Evolutionary conservation across 2,329 filamentous ascomycete genomes (phyloP), one percentile per base, ranked within the genome.

Genomic region (Lithohypha guttulata): DNA sequence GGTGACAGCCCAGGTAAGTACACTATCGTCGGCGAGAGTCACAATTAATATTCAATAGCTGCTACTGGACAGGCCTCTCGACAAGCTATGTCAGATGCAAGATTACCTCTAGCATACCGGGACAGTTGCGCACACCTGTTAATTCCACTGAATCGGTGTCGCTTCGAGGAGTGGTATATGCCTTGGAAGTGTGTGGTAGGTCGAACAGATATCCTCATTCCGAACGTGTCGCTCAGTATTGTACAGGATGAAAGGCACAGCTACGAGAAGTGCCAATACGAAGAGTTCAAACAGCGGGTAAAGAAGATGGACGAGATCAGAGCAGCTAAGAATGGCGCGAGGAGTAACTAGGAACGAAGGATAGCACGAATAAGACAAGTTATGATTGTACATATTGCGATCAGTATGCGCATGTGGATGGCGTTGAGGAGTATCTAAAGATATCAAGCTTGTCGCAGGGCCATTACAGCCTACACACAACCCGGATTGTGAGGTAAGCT

Each of bases 221-320:
- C n/a, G n/a, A n/a, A n/a, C n/a, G n/a, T n/a, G n/a, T n/a, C n/a
- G n/a, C n/a, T n/a, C n/a, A n/a, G n/a, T n/a, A n/a, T n/a, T n/a
- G n/a, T n/a, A 43, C 59, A 96, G 91, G 79, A 86, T 62, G 91
- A 98, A 72, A 75, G 91, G 70, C 91, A 98, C 68, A 81, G 79
- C 58, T 98, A 98, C 72, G 91, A 98, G 63, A 96, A 96, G 65
- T 98, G 91, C 76, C 91, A 98, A 59, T 98, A 98, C 66, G 83
- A 83, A 50, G 91, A 96, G 63, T 98, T 98, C 73, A 94, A 94
- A 78, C 85, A 89, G 74, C 79, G 91, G 43, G 91, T 98, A 50
- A 84, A 82, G 58, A 96, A 94, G 79, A 98, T 98, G 91, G 79
- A 96, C 56, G 87, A 98, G 70, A 67, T 98, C 58, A 76, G 86